Evolutionary conservation across 495 filamentous ascomycete species (phyloP).

Genomic region (Xylaria sp.): DNA sequence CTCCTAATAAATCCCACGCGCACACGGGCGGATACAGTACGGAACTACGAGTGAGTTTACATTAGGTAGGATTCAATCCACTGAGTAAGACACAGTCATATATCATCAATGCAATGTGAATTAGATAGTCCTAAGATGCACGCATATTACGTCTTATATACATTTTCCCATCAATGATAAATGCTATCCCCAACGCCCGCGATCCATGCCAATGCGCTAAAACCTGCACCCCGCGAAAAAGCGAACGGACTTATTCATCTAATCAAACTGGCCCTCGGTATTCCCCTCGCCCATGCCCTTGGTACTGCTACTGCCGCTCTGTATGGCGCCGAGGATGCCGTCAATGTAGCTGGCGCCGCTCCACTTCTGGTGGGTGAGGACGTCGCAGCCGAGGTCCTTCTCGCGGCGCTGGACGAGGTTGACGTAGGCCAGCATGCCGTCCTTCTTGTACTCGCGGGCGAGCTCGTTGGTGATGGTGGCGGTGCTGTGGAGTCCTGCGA

Average conservation of each 20-base stretch:
- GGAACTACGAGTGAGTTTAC: background rate
- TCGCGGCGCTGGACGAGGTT: conserved; percentile 85
- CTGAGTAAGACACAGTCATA: background rate
- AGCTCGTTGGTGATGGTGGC: conserved; percentile 89
- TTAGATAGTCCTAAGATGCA: conserved; percentile 16
- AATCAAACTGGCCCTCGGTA: conserved; percentile 69
- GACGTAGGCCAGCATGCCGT: conserved; percentile 97
- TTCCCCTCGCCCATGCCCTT: conserved; percentile 87
- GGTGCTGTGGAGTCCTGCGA: conserved; percentile 89
- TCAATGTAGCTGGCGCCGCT: conserved; percentile 93
- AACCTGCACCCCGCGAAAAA: background rate
- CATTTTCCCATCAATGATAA: background rate
- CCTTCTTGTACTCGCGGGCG: conserved; percentile 78
- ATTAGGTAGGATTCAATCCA: background rate
- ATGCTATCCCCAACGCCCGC: conserved; percentile 16
- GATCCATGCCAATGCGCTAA: background rate
- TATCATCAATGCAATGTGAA: conserved; percentile 8
- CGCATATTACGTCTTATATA: conserved; percentile 9
- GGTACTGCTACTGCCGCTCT: conserved; percentile 84
- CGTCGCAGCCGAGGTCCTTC: conserved; percentile 92
- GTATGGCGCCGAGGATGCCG: conserved; percentile 88
- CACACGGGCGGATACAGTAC: background rate
- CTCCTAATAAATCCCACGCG: background rate
- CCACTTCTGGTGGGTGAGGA: conserved; percentile 98
- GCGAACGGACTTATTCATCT: background rate